These are phyloP conservation scores for Talaromyces thailandensis DNA, from an alignment of 495 filamentous ascomycete species.

Conservation along the genomic window DNA sequence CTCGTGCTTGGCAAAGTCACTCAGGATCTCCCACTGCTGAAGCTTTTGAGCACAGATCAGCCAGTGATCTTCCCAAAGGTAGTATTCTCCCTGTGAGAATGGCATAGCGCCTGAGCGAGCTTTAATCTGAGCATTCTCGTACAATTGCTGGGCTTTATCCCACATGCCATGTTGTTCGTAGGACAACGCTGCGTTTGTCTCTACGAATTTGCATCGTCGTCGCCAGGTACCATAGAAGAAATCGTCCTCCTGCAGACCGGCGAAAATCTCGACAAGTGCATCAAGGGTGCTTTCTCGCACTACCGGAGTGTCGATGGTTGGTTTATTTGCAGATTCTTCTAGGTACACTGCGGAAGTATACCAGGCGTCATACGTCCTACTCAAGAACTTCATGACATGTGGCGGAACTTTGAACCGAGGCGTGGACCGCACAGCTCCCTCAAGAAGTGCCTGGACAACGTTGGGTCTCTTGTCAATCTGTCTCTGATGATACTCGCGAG, in stretches of 20 bases:
- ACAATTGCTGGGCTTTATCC: constrained; percentile 95
- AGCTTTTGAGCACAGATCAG: constrained; percentile 94
- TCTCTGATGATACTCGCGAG: constrained; percentile 88
- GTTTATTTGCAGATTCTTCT: constrained; percentile 74
- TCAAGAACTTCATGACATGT: constrained; percentile 89
- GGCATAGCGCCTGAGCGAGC: constrained; percentile 86
- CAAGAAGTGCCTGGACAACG: constrained; percentile 82
- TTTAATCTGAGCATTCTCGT: constrained; percentile 94
- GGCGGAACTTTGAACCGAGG: constrained; percentile 88
- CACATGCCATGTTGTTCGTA: constrained; percentile 99
- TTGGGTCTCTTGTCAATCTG: constrained; percentile 93
- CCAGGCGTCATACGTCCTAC: constrained; percentile 89
- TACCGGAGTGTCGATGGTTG: constrained; percentile 70
- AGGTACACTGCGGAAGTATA: constrained; percentile 79
- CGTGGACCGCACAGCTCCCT: constrained; percentile 69
- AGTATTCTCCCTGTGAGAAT: constrained; percentile 94
- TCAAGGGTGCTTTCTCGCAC: constrained; percentile 92
- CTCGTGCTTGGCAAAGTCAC: constrained; percentile 97
- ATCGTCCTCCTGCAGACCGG: constrained; percentile 84
- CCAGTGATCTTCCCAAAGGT: constrained; percentile 99
- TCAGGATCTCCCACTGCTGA: constrained; percentile 96
- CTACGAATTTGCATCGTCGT: constrained; percentile 85
- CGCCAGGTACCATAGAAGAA: constrained; percentile 98
- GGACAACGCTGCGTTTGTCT: constrained; percentile 91
- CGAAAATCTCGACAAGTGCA: constrained; percentile 84